Base-by-base conservation (phyloP, 352 stramenopile genomes). In the Phytophthora crassamura region DNA sequence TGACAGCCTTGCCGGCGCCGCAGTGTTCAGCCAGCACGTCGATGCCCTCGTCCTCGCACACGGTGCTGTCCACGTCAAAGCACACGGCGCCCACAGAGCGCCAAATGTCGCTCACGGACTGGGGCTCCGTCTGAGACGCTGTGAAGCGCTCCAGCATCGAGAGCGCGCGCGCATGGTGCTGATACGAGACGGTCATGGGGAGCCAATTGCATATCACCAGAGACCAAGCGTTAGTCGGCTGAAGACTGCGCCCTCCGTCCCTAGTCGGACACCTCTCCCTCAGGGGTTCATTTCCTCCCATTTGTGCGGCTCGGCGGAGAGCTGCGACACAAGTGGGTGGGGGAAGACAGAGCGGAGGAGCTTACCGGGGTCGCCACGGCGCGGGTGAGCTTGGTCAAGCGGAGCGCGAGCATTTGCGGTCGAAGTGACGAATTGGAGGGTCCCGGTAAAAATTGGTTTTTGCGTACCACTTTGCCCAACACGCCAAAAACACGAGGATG, bases 11-110 rank as follows among this genome's bases (percentile, higher is more conserved):
- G 38, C 97, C 97, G 16, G 92, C 95, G 15, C 97, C 97, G 35
- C 97, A 97, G 65, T 97, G 93, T 41, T 91, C 96, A n/a, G 98
- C 98, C 5, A 99, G 82, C 35, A 99, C 96, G 71, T 99, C 97
- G 70, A 99, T 99, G 18, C 98, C 98, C 76, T 99, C 97, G 41
- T 99, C 97, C 20, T 77, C 74, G 65, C 98, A 98, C 11, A 99
- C 96, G 3, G 98, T 99, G 70, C 91, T 98, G 82, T 99, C 97
- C 0, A 99, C 97, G 68, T 99, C 94, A 54, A 94, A 95, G 70
- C 86, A 95, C 25, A 95, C 85, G 30, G 86, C 88, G 12, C 74
- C 72, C 2, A 93, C 75, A 0, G 80, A 89, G n/a, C 82, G 77
- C 84, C 84, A 93, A 20, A 90, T 63, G 14, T 89, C 80, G 54